Conservation (phyloP, 495 filamentous ascomycete species). For the Hypoxylon fuscum region DNA sequence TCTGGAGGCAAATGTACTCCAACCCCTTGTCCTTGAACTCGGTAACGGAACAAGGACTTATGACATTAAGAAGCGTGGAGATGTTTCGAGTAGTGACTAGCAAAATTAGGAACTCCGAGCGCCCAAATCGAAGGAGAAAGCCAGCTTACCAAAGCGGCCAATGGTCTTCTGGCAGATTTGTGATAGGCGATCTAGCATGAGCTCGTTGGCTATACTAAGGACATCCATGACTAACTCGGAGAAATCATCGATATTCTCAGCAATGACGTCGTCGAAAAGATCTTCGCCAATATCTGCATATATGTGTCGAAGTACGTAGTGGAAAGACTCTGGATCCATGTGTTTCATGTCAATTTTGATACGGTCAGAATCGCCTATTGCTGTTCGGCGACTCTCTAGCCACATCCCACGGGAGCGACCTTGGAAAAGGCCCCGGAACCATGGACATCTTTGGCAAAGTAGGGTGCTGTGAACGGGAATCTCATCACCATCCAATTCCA, state of each 20-base stretch:
- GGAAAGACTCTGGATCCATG: slow-evolving; percentile 73
- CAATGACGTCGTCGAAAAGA: slow-evolving; percentile 80
- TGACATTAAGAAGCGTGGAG: slow-evolving; percentile 80
- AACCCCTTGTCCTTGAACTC: slow-evolving; percentile 89
- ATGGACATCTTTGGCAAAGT: slow-evolving; percentile 85
- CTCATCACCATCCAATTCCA: slow-evolving; percentile 75
- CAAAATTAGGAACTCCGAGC: slow-evolving; percentile 36
- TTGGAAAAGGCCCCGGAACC: slow-evolving; percentile 88
- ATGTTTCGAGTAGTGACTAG: slow-evolving; percentile 84
- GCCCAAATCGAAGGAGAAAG: background rate
- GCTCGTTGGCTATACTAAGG: slow-evolving; percentile 86
- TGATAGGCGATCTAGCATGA: slow-evolving; percentile 91
- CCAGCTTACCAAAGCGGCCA: slow-evolving; percentile 71
- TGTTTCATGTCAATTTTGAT: slow-evolving; percentile 86
- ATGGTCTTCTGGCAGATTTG: slow-evolving; percentile 89
- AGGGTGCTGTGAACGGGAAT: slow-evolving; percentile 77
- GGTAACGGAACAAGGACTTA: slow-evolving; percentile 80
- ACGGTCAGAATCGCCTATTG: slow-evolving; percentile 53
- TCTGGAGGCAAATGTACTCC: slow-evolving; percentile 89
- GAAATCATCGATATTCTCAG: slow-evolving; percentile 79
- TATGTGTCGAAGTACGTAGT: slow-evolving; percentile 80
- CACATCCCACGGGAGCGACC: slow-evolving; percentile 85
- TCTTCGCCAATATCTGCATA: slow-evolving; percentile 85
- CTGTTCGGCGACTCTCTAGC: slow-evolving; percentile 72
- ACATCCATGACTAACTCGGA: slow-evolving; percentile 91